phyloP scores from a whole-genome alignment of 2,329 filamentous ascomycete genomes.

The Ambrosiella xylebori region DNA sequence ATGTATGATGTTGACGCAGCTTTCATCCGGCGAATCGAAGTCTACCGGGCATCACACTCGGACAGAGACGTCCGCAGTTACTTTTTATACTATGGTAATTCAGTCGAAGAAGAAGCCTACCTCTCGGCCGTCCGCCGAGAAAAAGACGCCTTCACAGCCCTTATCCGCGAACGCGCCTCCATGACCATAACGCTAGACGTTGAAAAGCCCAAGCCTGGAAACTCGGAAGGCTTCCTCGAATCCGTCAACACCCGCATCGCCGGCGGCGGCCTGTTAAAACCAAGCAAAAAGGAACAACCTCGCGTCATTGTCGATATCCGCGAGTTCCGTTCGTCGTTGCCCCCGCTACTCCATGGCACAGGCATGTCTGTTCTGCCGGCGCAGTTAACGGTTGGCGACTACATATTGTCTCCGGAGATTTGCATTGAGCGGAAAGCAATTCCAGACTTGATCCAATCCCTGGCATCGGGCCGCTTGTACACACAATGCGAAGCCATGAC shows the following conservation, averaged over 20 bases:
- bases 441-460: constrained; percentile 76
- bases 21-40: constrained; percentile 86
- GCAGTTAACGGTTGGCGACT: constrained; percentile 92
- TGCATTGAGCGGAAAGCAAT: constrained; percentile 92
- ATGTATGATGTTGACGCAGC: constrained; percentile 97
- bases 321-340: constrained; percentile 85
- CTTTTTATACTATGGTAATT: constrained; percentile 90
- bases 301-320: constrained; percentile 89
- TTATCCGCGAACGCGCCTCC: constrained; percentile 83
- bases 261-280: constrained; percentile 59
- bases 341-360: constrained; percentile 76
- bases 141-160: constrained; percentile 86
- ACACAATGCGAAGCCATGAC: constrained; percentile 90
- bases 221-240: constrained; percentile 51
- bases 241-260: constrained; percentile 95
- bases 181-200: constrained; percentile 62
- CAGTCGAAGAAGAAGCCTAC: constrained; percentile 90
- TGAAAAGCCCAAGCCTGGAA: constrained; percentile 71
- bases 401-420: constrained; percentile 78
- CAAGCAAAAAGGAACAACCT: constrained; percentile 61
- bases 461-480: constrained; percentile 81
- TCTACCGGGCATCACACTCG: constrained; percentile 86
- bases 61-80: constrained; percentile 82
- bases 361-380: constrained; percentile 82
- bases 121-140: constrained; percentile 78